Percentiles rank a stretch among this genome's conserved stretches.
phyloP scores from a whole-genome alignment of 176 grass and related monocot species.

The Raddia distichophylla region DNA sequence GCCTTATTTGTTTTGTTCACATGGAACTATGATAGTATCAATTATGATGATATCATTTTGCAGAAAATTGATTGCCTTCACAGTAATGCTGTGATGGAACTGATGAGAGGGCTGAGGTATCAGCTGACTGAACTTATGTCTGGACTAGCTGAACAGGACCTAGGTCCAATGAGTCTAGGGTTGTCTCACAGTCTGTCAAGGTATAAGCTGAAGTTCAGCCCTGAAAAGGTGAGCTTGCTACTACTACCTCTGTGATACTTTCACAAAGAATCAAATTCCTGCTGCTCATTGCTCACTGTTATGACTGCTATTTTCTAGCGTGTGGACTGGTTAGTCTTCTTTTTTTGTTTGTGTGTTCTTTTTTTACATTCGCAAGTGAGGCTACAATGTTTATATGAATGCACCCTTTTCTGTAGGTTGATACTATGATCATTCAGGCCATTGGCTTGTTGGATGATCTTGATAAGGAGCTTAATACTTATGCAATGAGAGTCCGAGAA shows the following conservation, averaged over 20 bases:
- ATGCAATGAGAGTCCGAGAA: conserved; percentile 94
- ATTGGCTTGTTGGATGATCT: conserved; percentile 96
- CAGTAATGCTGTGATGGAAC: conserved; percentile 82
- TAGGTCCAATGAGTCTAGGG: conserved; percentile 88
- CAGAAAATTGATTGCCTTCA: conserved; percentile 96
- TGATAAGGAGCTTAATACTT: conserved; percentile 95
- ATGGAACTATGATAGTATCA: not conserved
- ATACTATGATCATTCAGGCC: conserved; percentile 98
- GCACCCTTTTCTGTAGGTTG: conserved; percentile 54
- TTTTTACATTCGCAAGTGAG: not conserved
- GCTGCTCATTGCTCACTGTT: conserved; percentile 1
- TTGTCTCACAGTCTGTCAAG: conserved; percentile 91
- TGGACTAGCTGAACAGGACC: conserved; percentile 76
- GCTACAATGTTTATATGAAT: not conserved
- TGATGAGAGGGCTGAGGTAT: conserved; percentile 87
- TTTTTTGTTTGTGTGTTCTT: not conserved
- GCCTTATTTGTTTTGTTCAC: not conserved
- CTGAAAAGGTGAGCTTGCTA: conserved; percentile 69
- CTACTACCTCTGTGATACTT: not conserved
- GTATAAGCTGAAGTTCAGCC: conserved; percentile 96
- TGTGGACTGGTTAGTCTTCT: not conserved
- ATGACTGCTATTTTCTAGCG: conserved; percentile 10
- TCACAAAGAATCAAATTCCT: not conserved
- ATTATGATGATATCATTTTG: not conserved
- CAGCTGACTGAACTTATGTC: conserved; percentile 90